Evolutionary conservation across 2,329 filamentous ascomycete species (phyloP), one percentile per base, ranked within the genome.

Genomic region (Colletotrichum sp.): DNA sequence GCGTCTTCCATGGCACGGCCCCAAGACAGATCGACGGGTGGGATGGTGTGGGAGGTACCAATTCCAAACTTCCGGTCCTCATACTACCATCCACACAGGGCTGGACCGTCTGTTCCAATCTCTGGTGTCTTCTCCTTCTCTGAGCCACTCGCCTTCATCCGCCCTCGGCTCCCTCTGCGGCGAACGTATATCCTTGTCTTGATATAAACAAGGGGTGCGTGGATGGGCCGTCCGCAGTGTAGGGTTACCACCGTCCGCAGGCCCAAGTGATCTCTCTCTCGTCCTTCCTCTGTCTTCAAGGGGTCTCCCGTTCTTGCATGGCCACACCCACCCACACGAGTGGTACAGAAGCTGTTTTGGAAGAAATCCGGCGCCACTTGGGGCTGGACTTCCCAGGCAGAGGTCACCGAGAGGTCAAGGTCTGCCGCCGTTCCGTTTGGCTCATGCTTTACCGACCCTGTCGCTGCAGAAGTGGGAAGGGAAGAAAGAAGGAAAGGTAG

Each of bases 291-390:
- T 52, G 6, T 38, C 52, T 52, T 43, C 43, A 13, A 66, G 70
- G 58, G 43, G 43, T 21, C 57, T 69, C 70, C 70, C 73, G 58
- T 64, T 69, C 65, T 48, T 26, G n/a, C 69, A 72, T 61, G 34
- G 34, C 43, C 64, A 13, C 72, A 61, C 28, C 73, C 72, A 61
- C 34, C 73, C 57, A 65, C 43, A 64, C 12, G 28, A 64, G 55
- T 63, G 69, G 70, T 28, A 60, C 73, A 75, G 57, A 58, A 52
- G 48, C 26, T 65, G 73, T 73, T 72, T 75, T 73, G 73, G 70
- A 75, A 73, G 30, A 12, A 21, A 21, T 16, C 32, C 9, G 64
- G 43, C 64, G 70, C 70, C 43, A 75, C 57, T 72, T 64, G 61
- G 61, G 61, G 32, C 61, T 64, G 30, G 58, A 16, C 13, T 18